Percentiles rank a stretch among this genome's conserved stretches.
These are phyloP conservation scores for Boletus subcaerulescens DNA, from an alignment of 768 basidiomycete genomes.

Conservation along the genomic window DNA sequence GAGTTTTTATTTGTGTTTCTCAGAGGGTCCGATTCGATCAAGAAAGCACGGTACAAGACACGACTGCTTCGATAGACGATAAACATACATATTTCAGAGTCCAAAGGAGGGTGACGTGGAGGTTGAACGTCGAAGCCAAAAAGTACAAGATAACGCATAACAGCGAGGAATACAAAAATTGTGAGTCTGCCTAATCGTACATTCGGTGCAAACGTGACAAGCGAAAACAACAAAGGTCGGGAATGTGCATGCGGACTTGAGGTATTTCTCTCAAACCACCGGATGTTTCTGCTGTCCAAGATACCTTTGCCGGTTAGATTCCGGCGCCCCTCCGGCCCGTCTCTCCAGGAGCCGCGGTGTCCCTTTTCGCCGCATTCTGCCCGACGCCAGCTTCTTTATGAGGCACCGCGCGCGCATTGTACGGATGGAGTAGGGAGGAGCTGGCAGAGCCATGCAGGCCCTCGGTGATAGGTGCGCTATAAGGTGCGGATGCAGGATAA, in stretches of 20 bases:
- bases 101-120: too few relatives aligned
- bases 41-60: background rate
- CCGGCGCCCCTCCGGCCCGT: constrained; percentile 30
- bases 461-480: constrained; percentile 38
- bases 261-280: constrained; percentile 2
- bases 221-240: background rate
- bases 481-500: constrained; percentile 50
- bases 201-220: constrained; percentile 15
- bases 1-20: constrained; percentile 15
- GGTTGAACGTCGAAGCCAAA: background rate
- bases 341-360: constrained; percentile 42
- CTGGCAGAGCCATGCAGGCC: constrained; percentile 44
- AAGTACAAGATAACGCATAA: constrained; percentile 13
- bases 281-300: constrained; percentile 32
- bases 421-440: constrained; percentile 38
- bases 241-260: background rate
- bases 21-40: too few relatives aligned
- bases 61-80: background rate
- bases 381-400: constrained; percentile 45
- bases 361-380: constrained; percentile 46
- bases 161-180: background rate
- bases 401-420: constrained; percentile 40
- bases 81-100: background rate
- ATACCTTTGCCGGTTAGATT: too few relatives aligned
- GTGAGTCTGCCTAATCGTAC: constrained; percentile 23